These are phyloP conservation scores for Pterocarpus santalinus DNA, from an alignment of 306 rosid species.

Conservation along the genomic window DNA sequence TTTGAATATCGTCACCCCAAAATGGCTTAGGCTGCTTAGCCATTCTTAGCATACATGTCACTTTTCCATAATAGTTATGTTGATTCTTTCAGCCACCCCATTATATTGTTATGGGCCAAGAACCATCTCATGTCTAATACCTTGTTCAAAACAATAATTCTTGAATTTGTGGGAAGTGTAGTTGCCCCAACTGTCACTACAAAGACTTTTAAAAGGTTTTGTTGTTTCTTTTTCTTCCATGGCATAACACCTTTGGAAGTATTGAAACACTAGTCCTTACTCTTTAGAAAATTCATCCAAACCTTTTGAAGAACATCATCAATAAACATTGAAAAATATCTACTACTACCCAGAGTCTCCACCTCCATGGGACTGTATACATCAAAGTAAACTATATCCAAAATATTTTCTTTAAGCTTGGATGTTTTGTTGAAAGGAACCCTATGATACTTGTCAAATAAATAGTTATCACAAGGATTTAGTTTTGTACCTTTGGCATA, in stretches of 20 bases:
- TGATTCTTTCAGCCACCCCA: background rate
- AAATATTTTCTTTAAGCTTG: too few species aligned
- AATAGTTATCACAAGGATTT: too few species aligned
- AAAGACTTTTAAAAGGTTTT: conserved; percentile 10
- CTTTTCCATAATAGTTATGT: background rate
- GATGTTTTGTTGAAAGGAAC: too few species aligned
- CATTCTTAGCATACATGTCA: background rate
- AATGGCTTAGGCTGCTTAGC: background rate
- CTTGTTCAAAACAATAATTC: background rate
- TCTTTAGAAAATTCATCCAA: background rate
- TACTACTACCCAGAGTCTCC: too few species aligned
- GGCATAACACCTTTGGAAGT: background rate
- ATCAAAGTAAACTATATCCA: too few species aligned
- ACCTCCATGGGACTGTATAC: too few species aligned
- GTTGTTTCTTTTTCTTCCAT: background rate
- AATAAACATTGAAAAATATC: background rate
- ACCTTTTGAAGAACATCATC: background rate
- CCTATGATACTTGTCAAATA: too few species aligned
- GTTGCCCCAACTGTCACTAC: background rate
- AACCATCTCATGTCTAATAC: background rate
- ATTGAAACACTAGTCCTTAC: background rate
- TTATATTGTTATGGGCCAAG: background rate
- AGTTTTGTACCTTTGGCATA: too few species aligned
- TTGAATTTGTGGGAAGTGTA: background rate
- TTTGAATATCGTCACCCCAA: background rate